Conservation (phyloP, 352 stramenopile species). For the Globisporangium echinulatum region DNA sequence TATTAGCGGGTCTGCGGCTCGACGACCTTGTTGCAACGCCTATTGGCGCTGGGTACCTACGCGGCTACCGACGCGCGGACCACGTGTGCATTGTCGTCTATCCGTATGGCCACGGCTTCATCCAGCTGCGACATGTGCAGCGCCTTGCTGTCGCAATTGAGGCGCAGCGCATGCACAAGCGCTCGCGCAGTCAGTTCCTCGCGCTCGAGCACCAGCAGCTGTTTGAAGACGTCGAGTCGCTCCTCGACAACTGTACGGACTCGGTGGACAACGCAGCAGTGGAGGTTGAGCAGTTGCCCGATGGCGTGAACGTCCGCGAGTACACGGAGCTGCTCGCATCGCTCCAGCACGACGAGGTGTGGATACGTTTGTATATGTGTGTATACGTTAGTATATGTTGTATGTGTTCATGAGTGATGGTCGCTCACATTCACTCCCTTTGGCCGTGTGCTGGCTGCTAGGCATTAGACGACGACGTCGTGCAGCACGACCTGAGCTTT, state of each 20-base stretch:
- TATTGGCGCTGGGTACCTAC: slow-evolving; percentile 50
- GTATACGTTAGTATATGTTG: no score
- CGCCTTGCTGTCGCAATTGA: slow-evolving; percentile 29
- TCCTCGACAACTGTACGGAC: slow-evolving; percentile 39
- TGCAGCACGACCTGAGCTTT: slow-evolving; percentile 51
- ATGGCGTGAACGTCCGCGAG: slow-evolving; percentile 21
- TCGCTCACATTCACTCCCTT: not conserved
- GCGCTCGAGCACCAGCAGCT: slow-evolving; percentile 64
- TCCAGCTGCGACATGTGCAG: slow-evolving; percentile 51
- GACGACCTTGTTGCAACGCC: slow-evolving; percentile 68
- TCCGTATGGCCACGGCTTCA: slow-evolving; percentile 68
- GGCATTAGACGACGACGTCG: slow-evolving; percentile 37
- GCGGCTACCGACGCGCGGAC: slow-evolving; percentile 46
- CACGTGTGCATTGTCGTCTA: slow-evolving; percentile 63
- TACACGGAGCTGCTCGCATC: slow-evolving; percentile 41
- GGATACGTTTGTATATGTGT: not conserved
- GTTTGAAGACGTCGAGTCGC: slow-evolving; percentile 57
- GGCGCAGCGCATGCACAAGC: slow-evolving; percentile 32
- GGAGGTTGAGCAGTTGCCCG: slow-evolving; percentile 1
- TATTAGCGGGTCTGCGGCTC: slow-evolving; percentile 26
- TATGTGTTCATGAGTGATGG: not conserved
- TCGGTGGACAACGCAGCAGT: not conserved
- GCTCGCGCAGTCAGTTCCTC: slow-evolving; percentile 41
- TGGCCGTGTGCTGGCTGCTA: slow-evolving; percentile 8
- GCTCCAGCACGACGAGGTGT: slow-evolving; percentile 41